Conservation (phyloP, 2,329 filamentous ascomycete genomes). For the Penicillium polonicum region DNA sequence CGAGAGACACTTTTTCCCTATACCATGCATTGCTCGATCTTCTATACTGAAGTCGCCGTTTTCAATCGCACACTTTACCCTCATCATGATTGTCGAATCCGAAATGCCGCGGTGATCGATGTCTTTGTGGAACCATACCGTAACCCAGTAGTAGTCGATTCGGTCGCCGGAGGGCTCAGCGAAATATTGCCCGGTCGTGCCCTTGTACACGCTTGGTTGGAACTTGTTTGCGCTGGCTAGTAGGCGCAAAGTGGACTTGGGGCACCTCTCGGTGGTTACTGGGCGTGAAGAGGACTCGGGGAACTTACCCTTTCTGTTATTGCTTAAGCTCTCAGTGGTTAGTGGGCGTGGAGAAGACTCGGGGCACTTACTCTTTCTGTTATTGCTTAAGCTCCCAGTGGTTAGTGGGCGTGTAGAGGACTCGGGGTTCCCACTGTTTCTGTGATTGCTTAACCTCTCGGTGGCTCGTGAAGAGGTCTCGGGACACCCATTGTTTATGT, state of each 20-base stretch:
- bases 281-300: rapidly evolving
- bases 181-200: neutral
- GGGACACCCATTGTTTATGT: too few species aligned
- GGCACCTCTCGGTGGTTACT: neutral
- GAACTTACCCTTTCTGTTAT: too few species aligned
- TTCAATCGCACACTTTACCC: neutral
- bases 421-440: too few species aligned
- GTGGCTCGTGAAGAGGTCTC: too few species aligned
- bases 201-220: neutral
- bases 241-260: rapidly evolving
- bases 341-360: neutral
- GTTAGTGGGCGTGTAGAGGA: neutral
- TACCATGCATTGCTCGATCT: neutral
- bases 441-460: too few species aligned
- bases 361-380: too few species aligned
- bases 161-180: neutral
- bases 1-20: neutral
- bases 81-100: neutral
- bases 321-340: neutral
- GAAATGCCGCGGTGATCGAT: neutral
- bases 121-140: neutral
- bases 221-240: neutral
- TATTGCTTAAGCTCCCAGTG: too few species aligned
- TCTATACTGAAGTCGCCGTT: neutral
- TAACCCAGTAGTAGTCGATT: constrained; percentile 4